A percentile compares a stretch with the other conserved stretches of the same genome.
These are phyloP conservation scores for Mycena crocata DNA, from an alignment of 768 basidiomycete genomes.

Conservation along the genomic window DNA sequence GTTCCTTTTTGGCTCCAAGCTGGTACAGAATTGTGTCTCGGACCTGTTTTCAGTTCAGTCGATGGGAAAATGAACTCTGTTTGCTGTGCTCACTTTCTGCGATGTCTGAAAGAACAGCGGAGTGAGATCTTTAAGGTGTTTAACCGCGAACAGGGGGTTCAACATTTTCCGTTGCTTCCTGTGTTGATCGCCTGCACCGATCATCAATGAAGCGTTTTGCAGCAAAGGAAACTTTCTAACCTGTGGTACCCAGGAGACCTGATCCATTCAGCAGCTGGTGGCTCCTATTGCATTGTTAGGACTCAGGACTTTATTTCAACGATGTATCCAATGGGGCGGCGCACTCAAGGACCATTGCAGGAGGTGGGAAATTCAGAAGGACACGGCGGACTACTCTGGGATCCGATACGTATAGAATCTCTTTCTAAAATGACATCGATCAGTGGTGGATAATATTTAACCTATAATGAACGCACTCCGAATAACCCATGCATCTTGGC, in stretches of 20 bases:
- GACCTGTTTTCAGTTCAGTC: background rate
- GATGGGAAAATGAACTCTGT: too few species aligned
- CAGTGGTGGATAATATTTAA: too few species aligned
- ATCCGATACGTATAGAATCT: constrained; percentile 42
- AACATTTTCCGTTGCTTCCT: constrained; percentile 46
- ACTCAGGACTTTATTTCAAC: background rate
- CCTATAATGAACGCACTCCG: constrained; percentile 34
- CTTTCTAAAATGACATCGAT: constrained; percentile 6
- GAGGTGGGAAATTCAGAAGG: constrained; percentile 37
- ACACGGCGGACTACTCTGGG: constrained; percentile 44
- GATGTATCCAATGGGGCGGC: background rate
- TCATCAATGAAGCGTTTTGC: background rate
- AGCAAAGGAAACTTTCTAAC: background rate
- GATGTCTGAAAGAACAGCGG: constrained; percentile 44
- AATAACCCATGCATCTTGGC: constrained; percentile 40
- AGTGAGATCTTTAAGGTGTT: constrained; percentile 43
- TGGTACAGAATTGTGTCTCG: constrained; percentile 25
- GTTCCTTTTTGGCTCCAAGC: constrained; percentile 23
- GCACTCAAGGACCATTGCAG: constrained; percentile 22
- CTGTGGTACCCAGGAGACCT: constrained; percentile 37
- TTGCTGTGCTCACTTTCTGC: constrained; percentile 35
- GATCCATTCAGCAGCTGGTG: constrained; percentile 37
- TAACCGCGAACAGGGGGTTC: constrained; percentile 46
- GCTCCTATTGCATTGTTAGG: constrained; percentile 26
- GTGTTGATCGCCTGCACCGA: constrained; percentile 41